A percentile compares a stretch with the other conserved stretches of the same genome.
phyloP scores from a whole-genome alignment of 495 filamentous ascomycete species.

The Tuber umbilicatum region DNA sequence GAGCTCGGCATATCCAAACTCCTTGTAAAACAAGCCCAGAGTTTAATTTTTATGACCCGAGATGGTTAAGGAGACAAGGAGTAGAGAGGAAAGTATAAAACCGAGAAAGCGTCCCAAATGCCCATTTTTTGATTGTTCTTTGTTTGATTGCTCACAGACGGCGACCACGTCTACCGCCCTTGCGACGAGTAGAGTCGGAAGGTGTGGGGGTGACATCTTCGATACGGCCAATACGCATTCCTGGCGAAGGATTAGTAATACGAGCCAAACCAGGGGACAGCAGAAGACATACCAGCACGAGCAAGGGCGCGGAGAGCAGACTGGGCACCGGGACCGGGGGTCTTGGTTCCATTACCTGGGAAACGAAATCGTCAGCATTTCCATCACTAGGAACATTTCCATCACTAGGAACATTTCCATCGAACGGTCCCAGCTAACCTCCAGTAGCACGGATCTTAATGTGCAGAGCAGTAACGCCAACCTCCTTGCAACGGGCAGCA shows the following conservation, averaged over 20 bases:
- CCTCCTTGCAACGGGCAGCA: slow-evolving; percentile 95
- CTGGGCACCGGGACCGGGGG: slow-evolving; percentile 95
- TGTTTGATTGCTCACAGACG: slow-evolving; percentile 61
- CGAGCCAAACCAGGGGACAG: not conserved
- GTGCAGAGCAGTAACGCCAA: slow-evolving; percentile 97
- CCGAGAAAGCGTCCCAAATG: slow-evolving; percentile 16
- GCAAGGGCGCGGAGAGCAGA: slow-evolving; percentile 97
- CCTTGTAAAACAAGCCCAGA: slow-evolving; percentile 33
- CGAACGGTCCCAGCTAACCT: slow-evolving; percentile 52
- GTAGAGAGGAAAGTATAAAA: slow-evolving; percentile 15
- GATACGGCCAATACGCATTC: slow-evolving; percentile 99
- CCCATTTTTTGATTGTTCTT: slow-evolving; percentile 15
- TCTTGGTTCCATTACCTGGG: slow-evolving; percentile 96
- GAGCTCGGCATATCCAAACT: slow-evolving; percentile 17
- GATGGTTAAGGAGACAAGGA: slow-evolving; percentile 20
- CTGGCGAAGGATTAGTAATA: slow-evolving; percentile 36
- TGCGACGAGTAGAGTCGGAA: slow-evolving; percentile 96
- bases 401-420: not conserved
- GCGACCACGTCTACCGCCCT: slow-evolving; percentile 99
- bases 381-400: not conserved
- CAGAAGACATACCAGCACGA: slow-evolving; percentile 52
- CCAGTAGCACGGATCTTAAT: slow-evolving; percentile 99
- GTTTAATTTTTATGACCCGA: slow-evolving; percentile 32
- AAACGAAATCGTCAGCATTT: slow-evolving; percentile 18
- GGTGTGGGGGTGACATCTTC: slow-evolving; percentile 99